Evolutionary conservation across 768 basidiomycete genomes (phyloP).

Genomic region (Sutorius australiensis): DNA sequence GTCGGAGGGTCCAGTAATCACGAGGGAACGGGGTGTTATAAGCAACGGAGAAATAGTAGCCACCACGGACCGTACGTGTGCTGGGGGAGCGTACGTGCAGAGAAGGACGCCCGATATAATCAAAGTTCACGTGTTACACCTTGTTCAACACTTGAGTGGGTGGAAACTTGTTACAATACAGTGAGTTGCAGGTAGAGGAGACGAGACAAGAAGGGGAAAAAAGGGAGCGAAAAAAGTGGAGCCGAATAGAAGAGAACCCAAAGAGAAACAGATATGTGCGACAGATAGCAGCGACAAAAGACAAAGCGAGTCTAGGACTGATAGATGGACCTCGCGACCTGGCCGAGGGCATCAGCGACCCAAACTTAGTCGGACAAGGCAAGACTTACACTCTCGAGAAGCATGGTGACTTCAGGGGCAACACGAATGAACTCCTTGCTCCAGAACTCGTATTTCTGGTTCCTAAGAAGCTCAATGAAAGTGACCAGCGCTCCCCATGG

Average conservation of each 20-base stretch:
- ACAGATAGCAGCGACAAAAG: constrained; percentile 74
- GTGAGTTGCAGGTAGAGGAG: constrained; percentile 50
- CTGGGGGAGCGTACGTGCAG: constrained; percentile 13
- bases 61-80: constrained; percentile 11
- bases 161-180: constrained; percentile 76
- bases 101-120: constrained; percentile 30
- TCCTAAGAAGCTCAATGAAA: constrained; percentile 90
- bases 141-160: constrained; percentile 57
- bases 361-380: background rate
- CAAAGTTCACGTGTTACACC: constrained; percentile 48
- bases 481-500: constrained; percentile 95
- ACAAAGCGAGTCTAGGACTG: constrained; percentile 63
- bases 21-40: constrained; percentile 10
- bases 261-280: constrained; percentile 69
- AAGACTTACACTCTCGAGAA: constrained; percentile 73
- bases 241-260: constrained; percentile 42
- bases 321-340: constrained; percentile 80
- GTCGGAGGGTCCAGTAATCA: constrained; percentile 10
- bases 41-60: constrained; percentile 12
- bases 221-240: constrained; percentile 1
- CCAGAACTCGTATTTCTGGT: constrained; percentile 90
- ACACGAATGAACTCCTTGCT: constrained; percentile 81
- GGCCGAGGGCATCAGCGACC: constrained; percentile 9
- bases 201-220: constrained; percentile 13
- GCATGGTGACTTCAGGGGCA: constrained; percentile 80